Evolutionary conservation across 306 rosid genomes (phyloP), one percentile per base, ranked within the genome.

Genomic region (Sphenostylis stenocarpa): DNA sequence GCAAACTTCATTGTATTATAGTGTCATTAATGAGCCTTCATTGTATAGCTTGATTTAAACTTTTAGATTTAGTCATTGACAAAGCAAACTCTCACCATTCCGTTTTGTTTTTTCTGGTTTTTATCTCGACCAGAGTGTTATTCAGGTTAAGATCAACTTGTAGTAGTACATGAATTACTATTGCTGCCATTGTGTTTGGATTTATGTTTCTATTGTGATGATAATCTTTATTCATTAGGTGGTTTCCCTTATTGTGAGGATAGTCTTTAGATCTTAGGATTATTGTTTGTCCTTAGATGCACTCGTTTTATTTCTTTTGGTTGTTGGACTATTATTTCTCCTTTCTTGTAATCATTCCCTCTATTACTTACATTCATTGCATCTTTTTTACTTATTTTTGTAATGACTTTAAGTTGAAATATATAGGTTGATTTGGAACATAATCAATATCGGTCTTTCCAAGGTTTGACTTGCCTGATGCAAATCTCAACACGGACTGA

Each of bases 391-490:
- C 58, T 60, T 61, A 13, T 45, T 36, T 64, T 53, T 58, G 21
- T 70, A 55, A 38, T 63, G 48, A 77, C 73, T 23, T 70, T 76
- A 36, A 29, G 41, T 41, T 70, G 80, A 36, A 34, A 48, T 64
- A 38, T 73, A 8, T 83, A 95, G 97, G 98, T 95, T 61, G 98
- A 92, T 89, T 85, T 94, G 91, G 98, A 94, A 64, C 97, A 92
- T 77, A 94, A 94, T 86, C 97, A 94, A 24, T 94, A 91, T 81
- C 93, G 98, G 19, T 94, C 97, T 7, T 94, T 94, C 75, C 98
- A 94, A 90, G 98, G 97, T 72, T 81, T 94, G 86, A 94, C 98
- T 62, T 94, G 97, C 86, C 81, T 94, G 87, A 94, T 94, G 91
- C 98, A 94, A 89, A 92, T 94, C 74, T 94, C 97, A 31, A 94